Base-by-base conservation (phyloP, 805 yeast species). In the Starmera quercuum region DNA sequence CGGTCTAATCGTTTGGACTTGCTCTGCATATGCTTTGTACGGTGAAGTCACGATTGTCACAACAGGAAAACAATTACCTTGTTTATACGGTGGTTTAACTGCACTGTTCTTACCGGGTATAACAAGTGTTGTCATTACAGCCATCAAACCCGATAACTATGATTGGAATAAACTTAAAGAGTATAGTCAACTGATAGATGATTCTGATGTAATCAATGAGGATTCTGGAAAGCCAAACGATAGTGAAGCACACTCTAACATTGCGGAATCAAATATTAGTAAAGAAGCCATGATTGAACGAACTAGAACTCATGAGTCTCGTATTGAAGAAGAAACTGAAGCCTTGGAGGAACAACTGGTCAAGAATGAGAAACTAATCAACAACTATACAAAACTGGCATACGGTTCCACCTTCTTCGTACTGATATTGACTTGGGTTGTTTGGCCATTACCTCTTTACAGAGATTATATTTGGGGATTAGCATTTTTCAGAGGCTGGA, bases 401-500 rank as follows among this genome's bases (percentile, higher is more conserved):
- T 44, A 47, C 30, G 50, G 44, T n/a, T 45, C 53, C 10, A 42
- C 53, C 11, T 26, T 57, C 4, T 40, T 56, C 20, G 44, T 47
- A 11, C 37, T 58, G 9, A 33, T 56, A 11, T 29, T 60, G 4
- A 58, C 63, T 7, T 58, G 62, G 59, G 60, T 61, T 1, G 31
- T 59, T 14, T 58, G 63, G 60, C 68, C 70, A 20, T 50, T 64
- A 31, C 66, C 69, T 20, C 47, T 64, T 17, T 64, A 63, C 41
- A 58, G 64, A 27, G 58, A 65, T 11, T 65, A 57, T 46, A 55
- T 63, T 19, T 65, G 63, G 47, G 40, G 55, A 18, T 54, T 49
- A 30, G 38, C 53, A 5, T 64, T 57, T 38, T 64, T 61, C 44
- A 46, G 49, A 25, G 69, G 69, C 4, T 65, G 58, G 45, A 54